Conservation (phyloP, 371 early-diverging fungal genomes). For the Capillidium heterosporum region DNA sequence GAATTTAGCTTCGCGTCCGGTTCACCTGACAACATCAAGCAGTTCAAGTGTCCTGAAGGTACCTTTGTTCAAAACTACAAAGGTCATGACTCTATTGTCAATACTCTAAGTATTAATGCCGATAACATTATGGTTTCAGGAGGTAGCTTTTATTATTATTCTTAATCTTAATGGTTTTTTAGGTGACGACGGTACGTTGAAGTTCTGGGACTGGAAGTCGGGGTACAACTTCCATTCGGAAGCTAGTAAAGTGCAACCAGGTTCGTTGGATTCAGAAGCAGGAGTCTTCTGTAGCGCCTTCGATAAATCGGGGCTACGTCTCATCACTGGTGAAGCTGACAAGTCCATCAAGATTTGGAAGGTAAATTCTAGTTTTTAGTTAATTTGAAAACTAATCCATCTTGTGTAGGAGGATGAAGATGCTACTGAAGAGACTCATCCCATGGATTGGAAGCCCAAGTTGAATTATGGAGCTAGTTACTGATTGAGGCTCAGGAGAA, state of each 20-base stretch:
- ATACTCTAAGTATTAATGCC: conserved; percentile 68
- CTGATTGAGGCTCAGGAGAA: no score
- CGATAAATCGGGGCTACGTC: conserved; percentile 80
- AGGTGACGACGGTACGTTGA: conserved; percentile 86
- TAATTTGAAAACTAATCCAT: background rate
- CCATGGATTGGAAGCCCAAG: conserved; percentile 36
- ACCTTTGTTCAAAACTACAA: conserved; percentile 85
- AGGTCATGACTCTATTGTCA: conserved; percentile 78
- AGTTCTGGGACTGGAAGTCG: conserved; percentile 93
- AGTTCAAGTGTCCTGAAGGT: conserved; percentile 89
- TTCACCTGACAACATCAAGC: conserved; percentile 83
- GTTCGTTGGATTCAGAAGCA: conserved; percentile 89
- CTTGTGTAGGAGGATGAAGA: conserved; percentile 1
- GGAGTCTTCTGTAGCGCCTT: conserved; percentile 89
- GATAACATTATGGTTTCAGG: conserved; percentile 90
- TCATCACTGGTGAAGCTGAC: conserved; percentile 96
- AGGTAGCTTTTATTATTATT: conserved; percentile 21
- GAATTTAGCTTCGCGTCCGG: conserved; percentile 90
- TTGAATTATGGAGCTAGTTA: no score
- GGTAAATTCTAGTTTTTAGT: conserved; percentile 12
- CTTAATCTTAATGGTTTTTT: background rate
- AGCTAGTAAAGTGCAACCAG: conserved; percentile 77
- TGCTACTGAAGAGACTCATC: conserved; percentile 30
- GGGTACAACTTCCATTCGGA: conserved; percentile 84
- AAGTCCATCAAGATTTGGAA: conserved; percentile 96